These are phyloP conservation scores for Odonthalia washingtoniensis DNA, from an alignment of 31 red algal species.

Conservation along the genomic window DNA sequence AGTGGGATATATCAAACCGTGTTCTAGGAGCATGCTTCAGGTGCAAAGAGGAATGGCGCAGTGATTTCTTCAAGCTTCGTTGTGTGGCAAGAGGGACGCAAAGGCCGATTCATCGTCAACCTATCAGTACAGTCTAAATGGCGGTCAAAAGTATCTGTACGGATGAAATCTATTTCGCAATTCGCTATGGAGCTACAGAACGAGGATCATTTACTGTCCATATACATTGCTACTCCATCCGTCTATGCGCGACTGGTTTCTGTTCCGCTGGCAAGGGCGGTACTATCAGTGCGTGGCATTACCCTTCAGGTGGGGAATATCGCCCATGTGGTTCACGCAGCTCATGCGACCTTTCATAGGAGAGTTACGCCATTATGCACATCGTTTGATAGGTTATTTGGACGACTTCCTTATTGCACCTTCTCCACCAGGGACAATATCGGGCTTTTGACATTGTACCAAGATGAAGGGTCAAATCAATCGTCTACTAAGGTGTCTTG, in stretches of 20 bases:
- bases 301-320: too few relatives aligned
- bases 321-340: too few relatives aligned
- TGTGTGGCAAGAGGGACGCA: constrained; percentile 13
- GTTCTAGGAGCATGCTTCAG: background rate
- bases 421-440: background rate
- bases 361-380: too few relatives aligned
- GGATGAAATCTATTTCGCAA: constrained; percentile 42
- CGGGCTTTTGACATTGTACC: constrained; percentile 7
- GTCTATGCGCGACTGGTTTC: constrained; percentile 40
- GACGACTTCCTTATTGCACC: constrained; percentile 26
- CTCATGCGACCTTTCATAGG: too few relatives aligned
- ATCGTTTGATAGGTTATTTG: constrained; percentile 10
- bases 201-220: constrained; percentile 31
- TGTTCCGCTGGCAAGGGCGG: constrained; percentile 47
- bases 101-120: constrained; percentile 48
- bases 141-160: constrained; percentile 26
- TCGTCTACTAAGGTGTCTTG: constrained; percentile 3
- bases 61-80: constrained; percentile 37
- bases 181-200: constrained; percentile 30
- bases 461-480: background rate
- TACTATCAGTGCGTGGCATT: too few relatives aligned
- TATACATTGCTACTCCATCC: constrained; percentile 39
- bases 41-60: constrained; percentile 6
- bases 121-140: constrained; percentile 37
- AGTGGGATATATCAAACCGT: constrained; percentile 24